A percentile compares a stretch with the other conserved stretches of the same genome.
These are phyloP conservation scores for Crucibulum laeve DNA, from an alignment of 768 basidiomycete genomes.

Conservation along the genomic window DNA sequence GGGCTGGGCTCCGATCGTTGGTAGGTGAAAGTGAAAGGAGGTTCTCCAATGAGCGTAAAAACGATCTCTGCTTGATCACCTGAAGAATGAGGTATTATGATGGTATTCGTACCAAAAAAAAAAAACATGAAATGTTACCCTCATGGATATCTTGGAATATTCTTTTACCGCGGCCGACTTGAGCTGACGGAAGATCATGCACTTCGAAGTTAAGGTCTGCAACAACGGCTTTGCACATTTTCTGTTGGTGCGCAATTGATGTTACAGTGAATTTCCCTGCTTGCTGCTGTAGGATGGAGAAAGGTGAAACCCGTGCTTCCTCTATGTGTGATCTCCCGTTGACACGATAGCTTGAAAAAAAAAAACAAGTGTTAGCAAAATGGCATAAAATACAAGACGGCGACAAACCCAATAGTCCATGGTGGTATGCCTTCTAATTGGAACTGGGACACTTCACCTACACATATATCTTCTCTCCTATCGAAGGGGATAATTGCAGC, in stretches of 20 bases:
- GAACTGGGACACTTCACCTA: conserved; percentile 87
- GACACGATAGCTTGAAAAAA: conserved; percentile 62
- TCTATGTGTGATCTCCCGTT: conserved; percentile 72
- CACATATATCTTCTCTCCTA: conserved; percentile 76
- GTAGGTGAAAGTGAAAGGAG: conserved; percentile 96
- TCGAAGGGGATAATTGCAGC: conserved; percentile 89
- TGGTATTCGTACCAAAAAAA: conserved; percentile 3
- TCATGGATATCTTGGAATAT: conserved; percentile 87
- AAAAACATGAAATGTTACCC: conserved; percentile 38
- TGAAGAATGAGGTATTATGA: conserved; percentile 18
- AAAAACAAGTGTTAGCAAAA: conserved; percentile 2
- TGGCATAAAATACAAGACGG: conserved; percentile 4
- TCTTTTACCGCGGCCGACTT: conserved; percentile 81
- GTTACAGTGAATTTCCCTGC: conserved; percentile 82
- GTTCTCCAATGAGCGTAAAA: conserved; percentile 85
- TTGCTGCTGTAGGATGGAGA: conserved; percentile 79
- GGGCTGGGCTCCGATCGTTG: conserved; percentile 71
- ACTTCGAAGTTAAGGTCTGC: conserved; percentile 70
- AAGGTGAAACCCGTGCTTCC: conserved; percentile 75
- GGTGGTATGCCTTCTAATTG: conserved; percentile 92
- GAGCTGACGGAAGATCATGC: conserved; percentile 83
- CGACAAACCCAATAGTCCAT: conserved; percentile 78
- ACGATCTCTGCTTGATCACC: conserved; percentile 93
- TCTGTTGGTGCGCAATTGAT: conserved; percentile 89
- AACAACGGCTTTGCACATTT: conserved; percentile 83